Evolutionary conservation across 139 green algal species (phyloP), one percentile per base, ranked within the genome.

Genomic region (Chlorella sp.): DNA sequence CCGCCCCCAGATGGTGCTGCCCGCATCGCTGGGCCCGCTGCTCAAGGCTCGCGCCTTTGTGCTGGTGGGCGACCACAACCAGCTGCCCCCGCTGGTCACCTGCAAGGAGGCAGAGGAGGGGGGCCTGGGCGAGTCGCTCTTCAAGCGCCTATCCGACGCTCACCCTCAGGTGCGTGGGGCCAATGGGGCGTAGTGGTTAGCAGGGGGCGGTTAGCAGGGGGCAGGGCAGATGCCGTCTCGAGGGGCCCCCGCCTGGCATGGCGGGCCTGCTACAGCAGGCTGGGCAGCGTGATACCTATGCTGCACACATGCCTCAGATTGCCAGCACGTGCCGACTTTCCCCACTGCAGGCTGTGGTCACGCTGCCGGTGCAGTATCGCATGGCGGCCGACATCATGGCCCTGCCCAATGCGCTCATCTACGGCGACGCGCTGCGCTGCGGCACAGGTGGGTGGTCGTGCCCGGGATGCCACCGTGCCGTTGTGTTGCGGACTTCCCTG

Each of bases 371-470:
- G 41, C 97, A 99, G 91, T 99, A 99, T 87, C 92, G 97, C 79
- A 99, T 99, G 97, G 89, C 87, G 2, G 90, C 87, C 38, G 88
- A 94, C 86, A 95, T 99, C 86, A 94, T 95, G 94, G 68, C 84
- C 6, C 90, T 99, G 55, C 86, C 92, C 85, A 99, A 99, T 87
- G 57, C 39, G 20, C 90, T 99, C 21, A 88, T 98, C 13, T 99
- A 99, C 87, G 84, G 82, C 30, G 90, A 93, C 26, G 82, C 82
- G 38, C 89, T 99, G 76, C 85, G 80, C 12, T 96, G 92, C 68
- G 97, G 91, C 44, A 81, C 55, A 7, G 63, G 65, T 73, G 57
- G 20, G 80, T 38, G n/a, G n/a, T n/a, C n/a, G n/a, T n/a, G n/a
- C n/a, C n/a, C n/a, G n/a, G n/a, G n/a, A n/a, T n/a, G n/a, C n/a